Evolutionary conservation across 192 early-diverging fungal species (phyloP).

Genomic region (Mortierella claussenii): DNA sequence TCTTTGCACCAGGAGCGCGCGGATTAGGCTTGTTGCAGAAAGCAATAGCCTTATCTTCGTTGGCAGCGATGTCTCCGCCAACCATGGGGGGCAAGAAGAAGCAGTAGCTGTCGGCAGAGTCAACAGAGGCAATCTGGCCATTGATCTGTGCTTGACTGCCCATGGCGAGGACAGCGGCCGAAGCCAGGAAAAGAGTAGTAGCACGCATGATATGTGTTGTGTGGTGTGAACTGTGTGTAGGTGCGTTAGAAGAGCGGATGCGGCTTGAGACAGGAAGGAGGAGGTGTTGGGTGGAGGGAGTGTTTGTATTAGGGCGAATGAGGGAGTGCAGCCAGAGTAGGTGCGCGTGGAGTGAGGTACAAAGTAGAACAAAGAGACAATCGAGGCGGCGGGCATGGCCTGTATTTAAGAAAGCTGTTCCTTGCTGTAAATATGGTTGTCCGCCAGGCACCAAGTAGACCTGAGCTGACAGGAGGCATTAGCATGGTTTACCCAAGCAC

Average conservation of each 20-base stretch:
- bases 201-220: constrained; percentile 22
- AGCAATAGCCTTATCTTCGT: constrained; percentile 59
- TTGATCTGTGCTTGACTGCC: constrained; percentile 36
- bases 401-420: background rate
- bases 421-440: no score
- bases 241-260: background rate
- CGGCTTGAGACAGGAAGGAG: no score
- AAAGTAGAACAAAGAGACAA: constrained; percentile 15
- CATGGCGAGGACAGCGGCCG: constrained; percentile 32
- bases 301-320: no score
- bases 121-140: constrained; percentile 39
- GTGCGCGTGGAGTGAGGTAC: constrained; percentile 27
- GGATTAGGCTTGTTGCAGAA: constrained; percentile 61
- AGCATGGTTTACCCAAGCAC: background rate
- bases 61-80: constrained; percentile 54
- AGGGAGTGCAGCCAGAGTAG: no score
- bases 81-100: constrained; percentile 51
- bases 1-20: constrained; percentile 57
- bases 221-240: background rate
- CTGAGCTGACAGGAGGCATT: no score
- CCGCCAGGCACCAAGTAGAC: no score
- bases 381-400: background rate
- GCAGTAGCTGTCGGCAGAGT: constrained; percentile 39
- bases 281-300: no score
- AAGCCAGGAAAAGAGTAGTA: constrained; percentile 33